Evolutionary conservation across 371 early-diverging fungal genomes (phyloP).

Genomic region (Blastocladiella emersonii): DNA sequence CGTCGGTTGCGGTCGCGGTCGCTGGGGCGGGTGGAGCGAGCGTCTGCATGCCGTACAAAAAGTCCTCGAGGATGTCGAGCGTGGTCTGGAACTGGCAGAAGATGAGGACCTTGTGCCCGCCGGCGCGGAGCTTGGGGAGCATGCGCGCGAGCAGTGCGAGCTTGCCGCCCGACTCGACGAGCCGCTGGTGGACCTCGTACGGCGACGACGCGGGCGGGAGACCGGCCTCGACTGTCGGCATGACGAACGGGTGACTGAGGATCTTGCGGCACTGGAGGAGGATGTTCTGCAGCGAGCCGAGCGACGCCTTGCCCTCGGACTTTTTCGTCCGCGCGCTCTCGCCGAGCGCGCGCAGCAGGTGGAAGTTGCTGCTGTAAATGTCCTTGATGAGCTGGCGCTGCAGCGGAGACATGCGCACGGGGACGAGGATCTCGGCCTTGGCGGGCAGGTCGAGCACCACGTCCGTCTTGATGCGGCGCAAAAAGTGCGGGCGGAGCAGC

Average conservation of each 20-base stretch:
- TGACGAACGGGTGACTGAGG: conserved; percentile 60
- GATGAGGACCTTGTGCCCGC: conserved; percentile 52
- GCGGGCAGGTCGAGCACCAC: conserved; percentile 76
- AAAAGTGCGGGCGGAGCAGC: conserved; percentile 62
- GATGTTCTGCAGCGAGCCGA: conserved; percentile 22
- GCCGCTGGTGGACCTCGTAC: conserved; percentile 26
- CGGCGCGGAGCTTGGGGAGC: conserved; percentile 35
- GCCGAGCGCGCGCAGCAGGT: conserved; percentile 21
- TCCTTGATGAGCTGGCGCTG: conserved; percentile 70
- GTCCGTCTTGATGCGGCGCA: conserved; percentile 79
- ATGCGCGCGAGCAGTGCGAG: conserved; percentile 50
- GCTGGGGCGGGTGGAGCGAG: not conserved
- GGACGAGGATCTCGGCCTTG: conserved; percentile 75
- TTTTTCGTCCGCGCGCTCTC: conserved; percentile 20
- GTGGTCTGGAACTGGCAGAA: conserved; percentile 25
- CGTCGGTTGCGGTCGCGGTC: no score
- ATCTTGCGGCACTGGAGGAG: conserved; percentile 57
- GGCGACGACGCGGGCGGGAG: conserved; percentile 13
- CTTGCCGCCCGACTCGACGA: conserved; percentile 56
- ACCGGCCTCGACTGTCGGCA: conserved; percentile 29
- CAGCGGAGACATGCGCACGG: conserved; percentile 55
- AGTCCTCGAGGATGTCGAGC: conserved; percentile 43
- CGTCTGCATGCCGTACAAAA: conserved; percentile 22
- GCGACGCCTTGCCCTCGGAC: conserved; percentile 11
- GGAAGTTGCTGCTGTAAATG: conserved; percentile 41